These are phyloP conservation scores for Madurella fahalii DNA, from an alignment of 2,329 filamentous ascomycete species.

Conservation along the genomic window DNA sequence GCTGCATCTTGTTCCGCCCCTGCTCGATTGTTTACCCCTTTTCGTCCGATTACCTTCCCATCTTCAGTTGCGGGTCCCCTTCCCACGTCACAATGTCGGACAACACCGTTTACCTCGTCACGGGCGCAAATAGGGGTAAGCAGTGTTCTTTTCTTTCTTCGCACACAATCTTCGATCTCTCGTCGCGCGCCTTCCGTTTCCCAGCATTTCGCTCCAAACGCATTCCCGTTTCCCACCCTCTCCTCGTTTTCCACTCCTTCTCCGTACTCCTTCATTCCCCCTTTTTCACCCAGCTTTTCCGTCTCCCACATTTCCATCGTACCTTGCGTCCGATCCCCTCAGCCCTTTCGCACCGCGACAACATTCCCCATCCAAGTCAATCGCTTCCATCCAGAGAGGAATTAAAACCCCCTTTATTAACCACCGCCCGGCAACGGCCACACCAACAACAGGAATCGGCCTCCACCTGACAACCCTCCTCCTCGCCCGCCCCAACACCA, in stretches of 20 bases:
- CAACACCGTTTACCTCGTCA: conserved; percentile 29
- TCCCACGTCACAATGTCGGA: conserved; percentile 20
- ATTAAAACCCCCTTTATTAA: no score
- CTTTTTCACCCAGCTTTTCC: neutral
- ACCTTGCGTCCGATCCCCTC: neutral
- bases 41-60: neutral
- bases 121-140: conserved; percentile 31
- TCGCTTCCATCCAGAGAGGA: no score
- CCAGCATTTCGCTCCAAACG: neutral
- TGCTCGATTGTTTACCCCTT: neutral
- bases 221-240: neutral
- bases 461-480: conserved; percentile 20
- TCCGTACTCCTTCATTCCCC: neutral
- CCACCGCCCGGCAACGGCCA: no score
- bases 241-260: neutral
- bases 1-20: no score
- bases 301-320: neutral
- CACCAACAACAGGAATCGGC: conserved; percentile 24
- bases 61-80: neutral
- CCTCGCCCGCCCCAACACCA: conserved; percentile 24
- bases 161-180: no score
- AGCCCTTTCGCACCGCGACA: neutral
- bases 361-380: neutral
- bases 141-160: neutral
- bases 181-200: neutral